Percentiles rank a stretch among this genome's conserved stretches.
These are phyloP conservation scores for Roridomyces roridus DNA, from an alignment of 768 basidiomycete species.

Conservation along the genomic window DNA sequence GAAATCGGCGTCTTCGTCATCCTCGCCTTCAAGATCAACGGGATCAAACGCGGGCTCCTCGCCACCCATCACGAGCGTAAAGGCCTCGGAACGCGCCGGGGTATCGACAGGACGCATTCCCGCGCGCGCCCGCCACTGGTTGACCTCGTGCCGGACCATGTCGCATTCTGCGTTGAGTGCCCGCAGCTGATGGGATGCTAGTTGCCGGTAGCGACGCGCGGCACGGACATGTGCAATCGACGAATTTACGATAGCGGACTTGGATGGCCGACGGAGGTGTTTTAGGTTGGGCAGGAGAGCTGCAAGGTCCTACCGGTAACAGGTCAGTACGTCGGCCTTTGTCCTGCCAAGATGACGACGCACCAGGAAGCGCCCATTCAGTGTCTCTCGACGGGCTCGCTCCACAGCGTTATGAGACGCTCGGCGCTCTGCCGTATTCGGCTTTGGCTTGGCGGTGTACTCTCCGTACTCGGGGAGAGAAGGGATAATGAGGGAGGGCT, in stretches of 20 bases:
- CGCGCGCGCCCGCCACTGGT: conserved; percentile 22
- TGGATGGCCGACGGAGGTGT: conserved; percentile 73
- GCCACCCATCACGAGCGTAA: conserved; percentile 53
- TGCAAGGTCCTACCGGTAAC: conserved; percentile 60
- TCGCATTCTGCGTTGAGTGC: conserved; percentile 50
- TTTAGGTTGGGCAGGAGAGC: conserved; percentile 72
- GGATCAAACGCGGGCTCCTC: conserved; percentile 53
- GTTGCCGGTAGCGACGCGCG: conserved; percentile 64
- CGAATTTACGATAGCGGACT: conserved; percentile 80
- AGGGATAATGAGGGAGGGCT: conserved; percentile 14
- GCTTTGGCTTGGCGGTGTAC: conserved; percentile 37
- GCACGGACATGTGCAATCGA: conserved; percentile 70
- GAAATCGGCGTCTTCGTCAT: conserved; percentile 17
- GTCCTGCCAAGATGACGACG: conserved; percentile 33
- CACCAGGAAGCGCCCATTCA: conserved; percentile 72
- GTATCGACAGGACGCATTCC: conserved; percentile 28
- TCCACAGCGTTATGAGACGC: conserved; percentile 84
- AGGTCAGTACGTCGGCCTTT: not conserved
- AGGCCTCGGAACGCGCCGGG: conserved; percentile 55
- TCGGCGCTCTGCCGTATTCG: conserved; percentile 71
- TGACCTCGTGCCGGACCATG: conserved; percentile 23
- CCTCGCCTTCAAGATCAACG: conserved; percentile 45
- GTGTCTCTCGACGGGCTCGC: conserved; percentile 72
- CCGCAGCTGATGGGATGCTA: conserved; percentile 51
- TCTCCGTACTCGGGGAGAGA: conserved; percentile 22